Conservation (phyloP, 1,139 yeast genomes). For the Debaryomycetaceae sp. region DNA sequence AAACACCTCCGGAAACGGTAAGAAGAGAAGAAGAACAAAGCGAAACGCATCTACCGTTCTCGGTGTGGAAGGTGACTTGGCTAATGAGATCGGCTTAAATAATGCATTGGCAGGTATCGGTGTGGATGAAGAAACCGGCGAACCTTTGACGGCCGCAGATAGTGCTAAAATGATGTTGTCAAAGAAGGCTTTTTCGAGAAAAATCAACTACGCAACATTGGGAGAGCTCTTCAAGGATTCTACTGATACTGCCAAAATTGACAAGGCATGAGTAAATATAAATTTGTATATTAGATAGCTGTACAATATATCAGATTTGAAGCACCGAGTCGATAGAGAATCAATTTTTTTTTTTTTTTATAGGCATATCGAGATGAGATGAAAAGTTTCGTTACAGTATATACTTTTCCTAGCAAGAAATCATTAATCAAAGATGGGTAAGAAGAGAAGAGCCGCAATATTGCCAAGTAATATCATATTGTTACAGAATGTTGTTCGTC, state of each 20-base stretch:
- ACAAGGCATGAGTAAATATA: not conserved
- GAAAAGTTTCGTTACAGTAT: slow-evolving; percentile 6
- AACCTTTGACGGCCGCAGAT: slow-evolving; percentile 59
- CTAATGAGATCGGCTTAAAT: slow-evolving; percentile 29
- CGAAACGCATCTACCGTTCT: slow-evolving; percentile 12
- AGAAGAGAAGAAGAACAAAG: slow-evolving; percentile 39
- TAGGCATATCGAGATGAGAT: slow-evolving; percentile 7
- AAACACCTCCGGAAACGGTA: slow-evolving; percentile 51
- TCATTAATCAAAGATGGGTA: slow-evolving; percentile 53
- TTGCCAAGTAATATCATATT: slow-evolving; percentile 89
- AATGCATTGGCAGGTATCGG: slow-evolving; percentile 38
- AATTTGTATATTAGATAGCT: not conserved
- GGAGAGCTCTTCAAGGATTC: slow-evolving; percentile 50
- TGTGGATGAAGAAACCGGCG: slow-evolving; percentile 43
- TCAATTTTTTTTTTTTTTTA: slow-evolving; percentile 3
- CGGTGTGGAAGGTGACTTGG: slow-evolving; percentile 13
- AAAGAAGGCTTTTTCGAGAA: slow-evolving; percentile 73
- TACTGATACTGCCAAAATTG: slow-evolving; percentile 4
- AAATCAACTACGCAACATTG: slow-evolving; percentile 80
- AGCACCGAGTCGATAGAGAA: not conserved
- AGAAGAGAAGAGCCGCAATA: slow-evolving; percentile 85
- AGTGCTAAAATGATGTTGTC: slow-evolving; percentile 69
- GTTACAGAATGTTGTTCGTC: slow-evolving; percentile 83
- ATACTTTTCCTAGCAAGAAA: slow-evolving; percentile 1
- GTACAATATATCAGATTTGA: not conserved